These are phyloP conservation scores for Cercospora brassicicola DNA, from an alignment of 2,329 filamentous ascomycete genomes.

Conservation along the genomic window DNA sequence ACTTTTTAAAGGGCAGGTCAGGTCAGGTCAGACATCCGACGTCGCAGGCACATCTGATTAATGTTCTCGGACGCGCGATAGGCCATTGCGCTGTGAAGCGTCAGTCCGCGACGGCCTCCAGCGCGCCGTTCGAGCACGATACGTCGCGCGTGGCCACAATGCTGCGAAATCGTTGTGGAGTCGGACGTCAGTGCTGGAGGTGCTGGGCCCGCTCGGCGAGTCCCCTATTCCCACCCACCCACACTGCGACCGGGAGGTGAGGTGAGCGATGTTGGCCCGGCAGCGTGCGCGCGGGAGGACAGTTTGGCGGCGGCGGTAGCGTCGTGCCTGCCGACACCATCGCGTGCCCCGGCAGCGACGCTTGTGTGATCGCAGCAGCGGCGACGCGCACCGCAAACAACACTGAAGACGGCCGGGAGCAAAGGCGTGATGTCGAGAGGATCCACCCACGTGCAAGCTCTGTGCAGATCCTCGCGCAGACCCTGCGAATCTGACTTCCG, in stretches of 20 bases:
- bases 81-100: not conserved
- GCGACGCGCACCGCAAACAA: not conserved
- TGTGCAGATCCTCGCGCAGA: not conserved
- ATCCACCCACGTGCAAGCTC: slow-evolving; percentile 6
- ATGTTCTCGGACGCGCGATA: not conserved
- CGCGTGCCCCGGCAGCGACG: not conserved
- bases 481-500: not conserved
- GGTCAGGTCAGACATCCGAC: not conserved
- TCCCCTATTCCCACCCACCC: not conserved
- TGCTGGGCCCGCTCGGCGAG: not conserved
- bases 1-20: not conserved
- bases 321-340: not conserved
- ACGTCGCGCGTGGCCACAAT: not conserved
- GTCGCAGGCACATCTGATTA: not conserved
- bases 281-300: not conserved
- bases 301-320: not conserved
- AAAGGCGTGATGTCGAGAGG: not conserved
- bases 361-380: slow-evolving; percentile 1
- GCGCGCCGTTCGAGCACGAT: not conserved
- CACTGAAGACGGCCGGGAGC: not conserved
- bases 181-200: not conserved
- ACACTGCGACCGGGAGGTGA: not conserved
- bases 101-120: not conserved
- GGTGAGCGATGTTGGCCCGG: slow-evolving; percentile 2
- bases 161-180: not conserved